A percentile compares a stretch with the other conserved stretches of the same genome.
Conservation (phyloP, 352 stramenopile species). For the Globisporangium abappressorium region DNA sequence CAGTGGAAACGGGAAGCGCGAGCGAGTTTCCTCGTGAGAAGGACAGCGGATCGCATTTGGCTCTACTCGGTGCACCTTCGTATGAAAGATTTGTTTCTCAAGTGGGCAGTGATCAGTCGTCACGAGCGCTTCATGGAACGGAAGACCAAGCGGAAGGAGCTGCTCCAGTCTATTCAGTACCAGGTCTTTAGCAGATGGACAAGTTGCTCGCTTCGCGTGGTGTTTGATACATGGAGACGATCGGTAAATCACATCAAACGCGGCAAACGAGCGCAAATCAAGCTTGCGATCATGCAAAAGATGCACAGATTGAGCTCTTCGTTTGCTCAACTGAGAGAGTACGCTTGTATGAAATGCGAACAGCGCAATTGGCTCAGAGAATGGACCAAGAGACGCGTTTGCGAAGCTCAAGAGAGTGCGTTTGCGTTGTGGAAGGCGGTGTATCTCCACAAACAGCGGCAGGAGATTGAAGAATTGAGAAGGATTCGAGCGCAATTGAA, state of each 20-base stretch:
- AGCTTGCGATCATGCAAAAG: constrained; percentile 16
- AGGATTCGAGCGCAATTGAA: background rate
- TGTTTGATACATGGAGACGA: constrained; percentile 30
- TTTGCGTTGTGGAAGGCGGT: constrained; percentile 5
- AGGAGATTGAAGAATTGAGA: constrained; percentile 2
- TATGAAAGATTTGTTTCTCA: constrained; percentile 31
- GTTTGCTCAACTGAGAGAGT: background rate
- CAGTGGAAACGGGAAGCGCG: constrained; percentile 25
- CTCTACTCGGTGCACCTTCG: constrained; percentile 32
- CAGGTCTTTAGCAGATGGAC: constrained; percentile 40
- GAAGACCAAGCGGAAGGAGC: constrained; percentile 20
- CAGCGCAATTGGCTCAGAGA: background rate
- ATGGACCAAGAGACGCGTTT: background rate
- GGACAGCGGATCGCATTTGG: constrained; percentile 35
- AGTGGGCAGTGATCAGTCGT: constrained; percentile 23
- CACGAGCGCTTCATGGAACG: constrained; percentile 15
- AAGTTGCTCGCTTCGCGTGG: constrained; percentile 20
- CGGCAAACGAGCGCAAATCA: constrained; percentile 14
- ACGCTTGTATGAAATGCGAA: background rate
- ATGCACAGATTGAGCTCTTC: background rate
- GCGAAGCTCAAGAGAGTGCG: background rate
- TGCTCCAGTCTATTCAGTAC: constrained; percentile 30
- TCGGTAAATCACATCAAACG: constrained; percentile 12
- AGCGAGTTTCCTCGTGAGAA: constrained; percentile 28
- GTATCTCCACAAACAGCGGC: background rate